Evolutionary conservation across 148 eudicot genomes (phyloP).

Genomic region (Camellia lanceoleosa): DNA sequence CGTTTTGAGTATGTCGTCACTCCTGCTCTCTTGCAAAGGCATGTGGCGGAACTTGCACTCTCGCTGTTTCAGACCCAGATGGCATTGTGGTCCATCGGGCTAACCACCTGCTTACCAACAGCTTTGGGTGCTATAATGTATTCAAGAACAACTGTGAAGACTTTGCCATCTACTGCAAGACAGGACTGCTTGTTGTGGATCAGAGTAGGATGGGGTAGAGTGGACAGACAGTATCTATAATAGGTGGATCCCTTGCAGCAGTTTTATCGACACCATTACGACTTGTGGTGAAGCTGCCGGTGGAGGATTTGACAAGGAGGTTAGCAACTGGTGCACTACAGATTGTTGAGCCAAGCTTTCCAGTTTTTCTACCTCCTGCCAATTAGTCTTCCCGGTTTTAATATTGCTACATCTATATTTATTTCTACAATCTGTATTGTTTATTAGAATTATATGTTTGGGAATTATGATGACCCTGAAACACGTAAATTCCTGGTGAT

Average conservation of each 20-base stretch:
- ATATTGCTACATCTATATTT: not conserved
- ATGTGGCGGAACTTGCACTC: slow-evolving; percentile 12
- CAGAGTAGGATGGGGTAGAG: not conserved
- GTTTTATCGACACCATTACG: slow-evolving; percentile 3
- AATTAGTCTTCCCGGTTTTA: not conserved
- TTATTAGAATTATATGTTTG: not conserved
- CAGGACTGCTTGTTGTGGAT: slow-evolving; percentile 9
- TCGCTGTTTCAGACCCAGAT: not conserved
- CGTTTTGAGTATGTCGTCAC: slow-evolving; percentile 3
- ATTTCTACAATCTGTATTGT: not conserved
- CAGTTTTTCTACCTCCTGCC: not conserved
- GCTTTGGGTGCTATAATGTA: slow-evolving; percentile 8
- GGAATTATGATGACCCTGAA: not conserved
- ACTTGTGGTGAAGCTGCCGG: not conserved
- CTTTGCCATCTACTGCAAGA: slow-evolving; percentile 15
- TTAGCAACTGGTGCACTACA: slow-evolving; percentile 10
- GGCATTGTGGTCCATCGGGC: slow-evolving; percentile 9
- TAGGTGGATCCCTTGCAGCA: slow-evolving; percentile 1
- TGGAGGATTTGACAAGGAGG: slow-evolving; percentile 1
- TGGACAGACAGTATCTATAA: slow-evolving; percentile 11
- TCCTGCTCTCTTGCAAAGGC: slow-evolving; percentile 9
- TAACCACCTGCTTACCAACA: slow-evolving; percentile 3
- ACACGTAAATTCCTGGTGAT: not conserved
- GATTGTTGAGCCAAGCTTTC: slow-evolving; percentile 3
- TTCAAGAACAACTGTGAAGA: slow-evolving; percentile 12